Evolutionary conservation across 768 basidiomycete species (phyloP), one percentile per base, ranked within the genome.

Genomic region (Kwoniella pini): DNA sequence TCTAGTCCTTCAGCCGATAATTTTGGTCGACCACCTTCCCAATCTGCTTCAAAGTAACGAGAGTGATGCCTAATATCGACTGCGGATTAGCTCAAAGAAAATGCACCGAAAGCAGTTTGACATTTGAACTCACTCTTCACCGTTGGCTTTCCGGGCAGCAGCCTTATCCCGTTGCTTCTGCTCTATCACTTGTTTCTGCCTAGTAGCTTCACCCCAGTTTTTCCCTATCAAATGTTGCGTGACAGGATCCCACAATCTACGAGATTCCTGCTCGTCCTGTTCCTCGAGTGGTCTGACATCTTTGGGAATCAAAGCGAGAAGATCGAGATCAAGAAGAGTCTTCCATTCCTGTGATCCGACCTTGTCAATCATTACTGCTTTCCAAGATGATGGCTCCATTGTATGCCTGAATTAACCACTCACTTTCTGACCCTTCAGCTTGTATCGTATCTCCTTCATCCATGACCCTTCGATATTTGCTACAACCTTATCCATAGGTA

Each of bases 151-250:
- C 79, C 91, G 82, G 77, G 91, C 90, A 11, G 87, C 88, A 5
- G 92, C 90, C 30, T 86, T 84, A 61, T 97, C 93, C 51, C 96
- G 81, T 82, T 98, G 96, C 31, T 54, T 60, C 83, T 98, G 95
- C 80, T 99, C 96, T 57, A 99, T 95, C 4, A 79, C 79, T 53
- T 92, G 84, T 82, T 99, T 99, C 81, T 88, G 85, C 81, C 83
- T 89, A 58, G 91, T 97, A 53, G 96, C 96, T 40, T 94, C 91
- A 22, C 84, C 83, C 79, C 84, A 99, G 73, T 94, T 89, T 83
- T 96, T 98, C 73, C 80, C 83, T 30, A 71, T 19, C 57, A 98
- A 79, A 60, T 84, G 81, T 44, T 80, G 82, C 51, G 94, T 95
- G 21, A 97, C 77, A 0, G 80, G 75, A 13, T 88, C 86, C 96